Percentiles rank a stretch among this genome's conserved stretches.
Conservation (phyloP, 2,329 filamentous ascomycete species). For the Stylonectria norvegica region DNA sequence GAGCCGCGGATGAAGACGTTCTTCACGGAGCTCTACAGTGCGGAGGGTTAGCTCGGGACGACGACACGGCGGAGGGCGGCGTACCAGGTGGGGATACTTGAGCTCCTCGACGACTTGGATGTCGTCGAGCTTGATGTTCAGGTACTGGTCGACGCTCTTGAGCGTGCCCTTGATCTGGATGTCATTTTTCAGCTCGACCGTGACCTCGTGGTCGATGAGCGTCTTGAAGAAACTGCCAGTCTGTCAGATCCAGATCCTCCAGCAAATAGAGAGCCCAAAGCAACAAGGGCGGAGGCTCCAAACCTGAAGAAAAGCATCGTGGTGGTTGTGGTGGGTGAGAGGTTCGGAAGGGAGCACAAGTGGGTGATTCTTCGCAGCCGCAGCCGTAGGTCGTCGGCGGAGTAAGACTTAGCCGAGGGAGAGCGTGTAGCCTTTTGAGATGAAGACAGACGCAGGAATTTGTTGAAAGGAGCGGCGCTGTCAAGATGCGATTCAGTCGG, state of each 20-base stretch:
- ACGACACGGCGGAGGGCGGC: slow-evolving; percentile 18
- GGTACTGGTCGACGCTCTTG: slow-evolving; percentile 97
- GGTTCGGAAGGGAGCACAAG: too few species aligned
- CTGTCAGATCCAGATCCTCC: neutral
- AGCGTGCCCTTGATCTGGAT: slow-evolving; percentile 93
- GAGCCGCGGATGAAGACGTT: slow-evolving; percentile 95
- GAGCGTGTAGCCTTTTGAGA: neutral
- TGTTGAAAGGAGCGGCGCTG: neutral
- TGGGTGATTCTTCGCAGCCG: too few species aligned
- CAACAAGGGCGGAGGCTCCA: slow-evolving; percentile 9
- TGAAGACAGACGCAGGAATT: neutral
- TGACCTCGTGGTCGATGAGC: slow-evolving; percentile 94
- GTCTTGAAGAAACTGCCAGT: slow-evolving; percentile 89
- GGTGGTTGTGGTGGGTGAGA: slow-evolving; percentile 9
- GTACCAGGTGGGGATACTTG: slow-evolving; percentile 88
- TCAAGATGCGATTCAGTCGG: neutral
- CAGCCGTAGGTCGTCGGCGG: too few species aligned
- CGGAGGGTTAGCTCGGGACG: neutral
- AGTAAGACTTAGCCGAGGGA: neutral
- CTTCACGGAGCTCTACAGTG: slow-evolving; percentile 67
- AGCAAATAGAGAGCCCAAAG: too few species aligned
- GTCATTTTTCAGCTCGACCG: slow-evolving; percentile 98
- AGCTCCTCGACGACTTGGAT: slow-evolving; percentile 89
- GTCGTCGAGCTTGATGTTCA: slow-evolving; percentile 98
- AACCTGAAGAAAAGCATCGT: slow-evolving; percentile 48